Base-by-base conservation (phyloP, 495 filamentous ascomycete genomes). In the Chaetomium cochliodes region DNA sequence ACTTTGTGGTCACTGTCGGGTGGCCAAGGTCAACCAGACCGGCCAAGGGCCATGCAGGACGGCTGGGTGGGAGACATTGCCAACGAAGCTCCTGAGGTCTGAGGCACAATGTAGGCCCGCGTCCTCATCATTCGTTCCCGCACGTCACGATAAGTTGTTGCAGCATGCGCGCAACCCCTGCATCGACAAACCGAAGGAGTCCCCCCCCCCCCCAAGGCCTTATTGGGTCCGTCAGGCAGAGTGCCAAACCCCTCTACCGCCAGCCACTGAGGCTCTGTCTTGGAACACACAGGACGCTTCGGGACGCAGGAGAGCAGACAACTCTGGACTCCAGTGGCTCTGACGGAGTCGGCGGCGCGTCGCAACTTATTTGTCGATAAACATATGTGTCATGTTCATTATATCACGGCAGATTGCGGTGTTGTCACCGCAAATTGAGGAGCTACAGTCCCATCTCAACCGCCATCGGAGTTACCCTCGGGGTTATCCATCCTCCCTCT, bases 101-200 rank as follows among this genome's bases (percentile, higher is more conserved):
- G 22, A 16, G 16, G 22, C 23, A 15, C 23, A 15, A 44, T 18
- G 16, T 18, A 37, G 33, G 49, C 22, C 49, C 23, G 49, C 49
- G 1, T 47, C n/a, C 23, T 26, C 23, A 16, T 26, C 49, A 52
- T 52, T 52, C 23, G 22, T 11, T 16, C 13, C 13, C 53, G 28
- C 28, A 53, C 26, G 33, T 16, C 53, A 54, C 33, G n/a, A 56
- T 46, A 62, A 49, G 23, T 41, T 8, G 47, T 13, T 61, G 59
- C 59, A 61, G 59, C 47, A 53, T 42, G 25, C 30, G 33, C 37
- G 22, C 39, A 58, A 39, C 39, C 33, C 12, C 37, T 51, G 9
- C 46, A 47, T 44, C 44, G 7, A n/a, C 46, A 15, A 23, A 26
- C 22, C 0, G 12, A 39, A n/a, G 37, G 33, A n/a, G n/a, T n/a